Conservation (phyloP, 2,329 filamentous ascomycete species). For the Diaporthe ampelina region DNA sequence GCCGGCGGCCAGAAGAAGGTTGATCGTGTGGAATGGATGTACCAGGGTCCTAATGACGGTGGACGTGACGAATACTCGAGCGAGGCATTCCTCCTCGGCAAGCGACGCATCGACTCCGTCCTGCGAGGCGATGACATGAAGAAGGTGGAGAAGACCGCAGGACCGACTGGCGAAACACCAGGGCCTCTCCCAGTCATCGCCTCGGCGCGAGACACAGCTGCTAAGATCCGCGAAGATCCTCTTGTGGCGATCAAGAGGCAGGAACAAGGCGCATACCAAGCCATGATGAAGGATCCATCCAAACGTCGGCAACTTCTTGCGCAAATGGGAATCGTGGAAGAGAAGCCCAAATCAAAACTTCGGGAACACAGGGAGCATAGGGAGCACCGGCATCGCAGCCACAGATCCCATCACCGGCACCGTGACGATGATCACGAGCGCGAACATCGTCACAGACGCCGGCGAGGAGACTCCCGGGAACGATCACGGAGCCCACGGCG, state of each 20-base stretch:
- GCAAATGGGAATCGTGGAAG: slow-evolving; percentile 69
- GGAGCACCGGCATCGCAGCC: slow-evolving; percentile 60
- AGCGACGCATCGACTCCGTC: slow-evolving; percentile 87
- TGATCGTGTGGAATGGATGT: slow-evolving; percentile 98
- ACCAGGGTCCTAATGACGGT: slow-evolving; percentile 85
- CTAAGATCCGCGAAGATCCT: slow-evolving; percentile 92
- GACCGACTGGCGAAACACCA: slow-evolving; percentile 68
- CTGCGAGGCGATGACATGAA: slow-evolving; percentile 86
- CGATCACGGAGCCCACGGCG: slow-evolving; percentile 56
- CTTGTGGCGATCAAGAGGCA: slow-evolving; percentile 93
- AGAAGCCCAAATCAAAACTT: slow-evolving; percentile 53
- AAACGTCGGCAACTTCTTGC: slow-evolving; percentile 77
- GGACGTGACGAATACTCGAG: slow-evolving; percentile 87
- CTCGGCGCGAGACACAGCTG: slow-evolving; percentile 81
- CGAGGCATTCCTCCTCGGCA: slow-evolving; percentile 93
- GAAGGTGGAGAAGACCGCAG: slow-evolving; percentile 82
- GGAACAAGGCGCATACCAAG: slow-evolving; percentile 84
- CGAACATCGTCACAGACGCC: slow-evolving; percentile 57
- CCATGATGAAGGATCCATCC: slow-evolving; percentile 83
- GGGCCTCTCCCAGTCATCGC: slow-evolving; percentile 75
- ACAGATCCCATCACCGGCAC: slow-evolving; percentile 59
- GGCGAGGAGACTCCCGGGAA: slow-evolving; percentile 61
- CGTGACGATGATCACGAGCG: slow-evolving; percentile 58
- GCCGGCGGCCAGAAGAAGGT: slow-evolving; percentile 85
- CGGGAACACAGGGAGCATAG: slow-evolving; percentile 48